Evolutionary conservation across 1,139 yeast genomes (phyloP), one percentile per base, ranked within the genome.

Genomic region (Komagataea norvegica): DNA sequence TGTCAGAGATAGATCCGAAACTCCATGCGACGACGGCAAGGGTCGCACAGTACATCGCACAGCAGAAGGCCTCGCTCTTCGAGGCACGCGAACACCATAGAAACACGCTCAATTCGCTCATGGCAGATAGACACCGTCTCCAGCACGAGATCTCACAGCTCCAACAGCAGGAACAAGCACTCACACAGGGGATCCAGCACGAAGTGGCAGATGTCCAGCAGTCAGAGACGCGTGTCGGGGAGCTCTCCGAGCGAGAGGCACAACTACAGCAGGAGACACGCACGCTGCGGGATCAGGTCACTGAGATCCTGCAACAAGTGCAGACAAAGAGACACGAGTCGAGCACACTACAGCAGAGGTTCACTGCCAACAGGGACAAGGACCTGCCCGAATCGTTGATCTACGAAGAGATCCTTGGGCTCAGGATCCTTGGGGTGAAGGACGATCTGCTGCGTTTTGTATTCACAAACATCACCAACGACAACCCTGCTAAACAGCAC

Each of bases 381-480:
- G 65, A 64, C 5, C 67, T 70, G 36, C 60, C 72, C 16, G 51
- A 61, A 26, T 35, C 45, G 5, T 9, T 47, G 11, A 62, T 67
- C 37, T 71, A 61, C 45, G 77, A 72, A 41, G 56, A 59, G 35
- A 65, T 71, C 41, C 56, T 72, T 35, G 79, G 79, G 1, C 51
- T 74, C 34, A 61, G 56, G 33, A 63, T 73, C 25, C 68, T 65
- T 33, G 74, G 70, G 5, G 42, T 67, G 3, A 52, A 59, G 3
- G 60, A 59, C 8, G 69, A 68, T 37, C 41, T 62, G 10, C 52
- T 74, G 25, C 54, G 55, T 37, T 68, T 74, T 41, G 54, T 56
- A 3, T 74, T 74, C 43, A 55, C 48, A 20, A 70, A 72, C 44
- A 56, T 74, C n/a, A 72, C 68, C 38, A 58, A 68, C 11, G 55